Evolutionary conservation across 352 stramenopile species (phyloP).

Genomic region (Phytopythium litorale): DNA sequence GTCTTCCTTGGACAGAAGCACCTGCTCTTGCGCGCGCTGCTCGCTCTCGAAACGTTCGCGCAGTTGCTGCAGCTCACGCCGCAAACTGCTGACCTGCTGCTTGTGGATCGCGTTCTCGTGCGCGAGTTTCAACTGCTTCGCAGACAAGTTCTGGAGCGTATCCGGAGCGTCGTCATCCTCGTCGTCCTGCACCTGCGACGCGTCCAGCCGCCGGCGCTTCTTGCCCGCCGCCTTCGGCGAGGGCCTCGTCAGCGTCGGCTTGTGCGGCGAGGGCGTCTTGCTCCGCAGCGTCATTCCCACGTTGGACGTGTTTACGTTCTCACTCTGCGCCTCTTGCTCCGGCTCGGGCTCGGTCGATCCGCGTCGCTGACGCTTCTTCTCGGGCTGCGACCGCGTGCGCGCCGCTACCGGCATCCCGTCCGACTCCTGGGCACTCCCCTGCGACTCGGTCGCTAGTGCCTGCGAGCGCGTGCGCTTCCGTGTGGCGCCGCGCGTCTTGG

Average conservation of each 20-base stretch:
- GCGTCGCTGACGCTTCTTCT: conserved; percentile 2
- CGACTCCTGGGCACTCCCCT: conserved; percentile 10
- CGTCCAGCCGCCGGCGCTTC: conserved; percentile 6
- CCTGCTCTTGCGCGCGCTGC: neutral
- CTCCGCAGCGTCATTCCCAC: neutral
- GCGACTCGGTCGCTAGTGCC: conserved; percentile 12
- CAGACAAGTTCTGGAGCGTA: neutral
- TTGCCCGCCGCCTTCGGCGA: conserved; percentile 13
- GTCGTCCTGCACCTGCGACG: conserved; percentile 1
- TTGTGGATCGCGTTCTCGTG: neutral
- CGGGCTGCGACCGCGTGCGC: conserved; percentile 3
- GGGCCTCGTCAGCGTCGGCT: neutral
- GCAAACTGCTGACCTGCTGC: neutral
- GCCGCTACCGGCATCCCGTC: conserved; percentile 3
- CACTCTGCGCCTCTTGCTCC: neutral
- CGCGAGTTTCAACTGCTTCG: neutral
- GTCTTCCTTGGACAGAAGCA: neutral
- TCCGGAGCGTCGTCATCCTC: conserved; percentile 10
- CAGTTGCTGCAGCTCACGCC: neutral
- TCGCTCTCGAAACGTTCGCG: neutral
- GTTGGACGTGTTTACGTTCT: conserved; percentile 5
- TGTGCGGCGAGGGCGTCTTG: neutral
- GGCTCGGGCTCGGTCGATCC: neutral
- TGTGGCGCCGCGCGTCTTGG: conserved; percentile 7
- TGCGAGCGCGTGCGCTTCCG: conserved; percentile 19